These are phyloP conservation scores for Malassezia sp. DNA, from an alignment of 1,284 basidiomycete genomes.

Conservation along the genomic window DNA sequence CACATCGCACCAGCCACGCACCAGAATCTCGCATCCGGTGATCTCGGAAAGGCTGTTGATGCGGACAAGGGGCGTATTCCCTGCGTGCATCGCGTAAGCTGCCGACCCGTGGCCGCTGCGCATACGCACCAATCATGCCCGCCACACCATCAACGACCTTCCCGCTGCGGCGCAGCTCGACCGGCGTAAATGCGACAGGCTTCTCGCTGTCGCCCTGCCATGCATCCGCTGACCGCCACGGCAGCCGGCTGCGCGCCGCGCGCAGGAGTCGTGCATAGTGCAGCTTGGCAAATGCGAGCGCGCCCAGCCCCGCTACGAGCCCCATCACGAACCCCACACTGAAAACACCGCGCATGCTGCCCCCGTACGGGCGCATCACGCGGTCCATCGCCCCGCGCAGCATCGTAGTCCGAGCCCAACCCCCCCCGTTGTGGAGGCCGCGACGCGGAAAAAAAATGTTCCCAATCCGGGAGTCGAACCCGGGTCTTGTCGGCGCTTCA, in stretches of 20 bases:
- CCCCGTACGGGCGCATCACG: background rate
- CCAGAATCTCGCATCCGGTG: constrained; percentile 84
- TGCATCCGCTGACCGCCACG: constrained; percentile 14
- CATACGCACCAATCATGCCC: constrained; percentile 1
- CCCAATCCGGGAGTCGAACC: constrained; percentile 22
- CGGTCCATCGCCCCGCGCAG: background rate
- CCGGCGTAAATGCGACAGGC: constrained; percentile 21
- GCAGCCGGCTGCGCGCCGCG: constrained; percentile 20
- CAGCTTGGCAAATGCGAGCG: constrained; percentile 6
- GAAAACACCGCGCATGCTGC: constrained; percentile 13
- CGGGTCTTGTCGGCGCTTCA: constrained; percentile 20
- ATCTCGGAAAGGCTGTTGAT: constrained; percentile 82
- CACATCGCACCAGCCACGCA: too few relatives aligned
- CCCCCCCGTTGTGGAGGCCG: background rate
- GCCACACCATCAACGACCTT: constrained; percentile 4
- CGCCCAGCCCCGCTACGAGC: constrained; percentile 27
- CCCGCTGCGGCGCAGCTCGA: constrained; percentile 5
- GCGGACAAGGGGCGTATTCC: constrained; percentile 83
- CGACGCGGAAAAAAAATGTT: constrained; percentile 7
- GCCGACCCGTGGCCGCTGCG: too few relatives aligned
- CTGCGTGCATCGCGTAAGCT: constrained; percentile 51
- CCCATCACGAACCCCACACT: constrained; percentile 32
- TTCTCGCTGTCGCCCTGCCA: constrained; percentile 21
- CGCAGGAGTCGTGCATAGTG: constrained; percentile 3
- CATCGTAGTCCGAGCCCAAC: background rate